These are phyloP conservation scores for Thuja plicata DNA, from an alignment of 83 land plant species.

Conservation along the genomic window DNA sequence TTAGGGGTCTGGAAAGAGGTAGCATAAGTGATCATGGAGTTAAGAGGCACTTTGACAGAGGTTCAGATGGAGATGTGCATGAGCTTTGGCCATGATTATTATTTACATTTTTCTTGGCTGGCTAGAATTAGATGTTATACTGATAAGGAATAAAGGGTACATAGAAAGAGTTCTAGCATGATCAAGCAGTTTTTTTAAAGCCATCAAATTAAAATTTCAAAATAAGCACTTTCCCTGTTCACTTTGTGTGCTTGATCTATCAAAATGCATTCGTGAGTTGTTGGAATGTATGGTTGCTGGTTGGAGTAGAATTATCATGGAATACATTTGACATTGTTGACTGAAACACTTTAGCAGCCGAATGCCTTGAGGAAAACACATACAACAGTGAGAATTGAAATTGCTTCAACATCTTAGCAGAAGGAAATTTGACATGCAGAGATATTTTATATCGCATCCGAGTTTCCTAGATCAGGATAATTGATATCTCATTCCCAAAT, in stretches of 20 bases:
- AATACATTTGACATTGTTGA: not conserved
- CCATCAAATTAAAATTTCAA: not conserved
- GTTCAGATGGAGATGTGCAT: not conserved
- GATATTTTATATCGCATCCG: not conserved
- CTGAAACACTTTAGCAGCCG: conserved; percentile 7
- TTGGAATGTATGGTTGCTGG: not conserved
- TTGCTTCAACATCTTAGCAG: not conserved
- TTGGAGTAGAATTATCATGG: not conserved
- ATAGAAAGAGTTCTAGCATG: not conserved
- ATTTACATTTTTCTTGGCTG: conserved; percentile 20
- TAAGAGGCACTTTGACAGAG: conserved; percentile 12
- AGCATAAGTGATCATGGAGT: conserved; percentile 63
- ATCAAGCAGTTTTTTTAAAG: conserved; percentile 1
- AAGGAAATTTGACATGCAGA: conserved; percentile 3
- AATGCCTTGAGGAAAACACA: not conserved
- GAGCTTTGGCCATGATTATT: conserved; percentile 19
- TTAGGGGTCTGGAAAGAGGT: conserved; percentile 35
- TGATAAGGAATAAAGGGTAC: not conserved
- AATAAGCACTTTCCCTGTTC: conserved; percentile 1
- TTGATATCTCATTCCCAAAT: conserved; percentile 8
- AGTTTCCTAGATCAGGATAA: not conserved
- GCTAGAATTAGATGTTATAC: conserved; percentile 6
- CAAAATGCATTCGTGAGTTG: not conserved
- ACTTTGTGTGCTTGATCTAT: not conserved
- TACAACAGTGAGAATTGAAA: not conserved